Conservation (phyloP, 768 basidiomycete species). For the Tulasnella calospora region DNA sequence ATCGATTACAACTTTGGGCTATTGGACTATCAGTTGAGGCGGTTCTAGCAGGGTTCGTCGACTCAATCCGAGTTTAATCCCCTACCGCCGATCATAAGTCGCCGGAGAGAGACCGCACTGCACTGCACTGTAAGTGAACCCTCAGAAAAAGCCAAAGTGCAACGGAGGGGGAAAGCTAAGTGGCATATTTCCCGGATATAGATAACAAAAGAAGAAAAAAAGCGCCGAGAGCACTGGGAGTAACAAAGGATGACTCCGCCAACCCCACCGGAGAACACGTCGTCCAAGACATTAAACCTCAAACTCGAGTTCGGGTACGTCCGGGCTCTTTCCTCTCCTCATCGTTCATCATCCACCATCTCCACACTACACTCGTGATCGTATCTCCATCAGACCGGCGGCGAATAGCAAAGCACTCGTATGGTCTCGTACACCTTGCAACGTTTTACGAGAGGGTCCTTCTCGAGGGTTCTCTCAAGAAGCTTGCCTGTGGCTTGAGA, state of each 20-base stretch:
- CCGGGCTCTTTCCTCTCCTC: not conserved
- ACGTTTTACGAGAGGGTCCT: constrained; percentile 6
- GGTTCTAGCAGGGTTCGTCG: not conserved
- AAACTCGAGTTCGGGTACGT: constrained; percentile 58
- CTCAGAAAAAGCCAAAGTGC: not conserved
- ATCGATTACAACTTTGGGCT: not conserved
- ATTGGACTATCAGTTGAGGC: not conserved
- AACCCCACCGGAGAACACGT: not conserved
- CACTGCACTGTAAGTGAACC: not conserved
- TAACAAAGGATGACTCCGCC: not conserved
- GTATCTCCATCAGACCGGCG: constrained; percentile 10
- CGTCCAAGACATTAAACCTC: constrained; percentile 35
- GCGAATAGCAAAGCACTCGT: not conserved
- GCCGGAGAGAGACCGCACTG: not conserved
- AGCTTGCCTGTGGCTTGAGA: not conserved
- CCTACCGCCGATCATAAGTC: too few relatives aligned
- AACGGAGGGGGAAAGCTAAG: not conserved
- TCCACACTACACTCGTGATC: not conserved
- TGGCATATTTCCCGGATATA: not conserved
- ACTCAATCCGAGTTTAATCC: not conserved
- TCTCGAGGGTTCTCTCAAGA: not conserved
- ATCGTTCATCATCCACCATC: not conserved
- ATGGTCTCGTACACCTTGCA: not conserved
- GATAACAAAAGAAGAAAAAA: not conserved
- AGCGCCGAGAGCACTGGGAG: not conserved